Conservation (phyloP, 2,329 filamentous ascomycete species). For the Cadophora malorum region DNA sequence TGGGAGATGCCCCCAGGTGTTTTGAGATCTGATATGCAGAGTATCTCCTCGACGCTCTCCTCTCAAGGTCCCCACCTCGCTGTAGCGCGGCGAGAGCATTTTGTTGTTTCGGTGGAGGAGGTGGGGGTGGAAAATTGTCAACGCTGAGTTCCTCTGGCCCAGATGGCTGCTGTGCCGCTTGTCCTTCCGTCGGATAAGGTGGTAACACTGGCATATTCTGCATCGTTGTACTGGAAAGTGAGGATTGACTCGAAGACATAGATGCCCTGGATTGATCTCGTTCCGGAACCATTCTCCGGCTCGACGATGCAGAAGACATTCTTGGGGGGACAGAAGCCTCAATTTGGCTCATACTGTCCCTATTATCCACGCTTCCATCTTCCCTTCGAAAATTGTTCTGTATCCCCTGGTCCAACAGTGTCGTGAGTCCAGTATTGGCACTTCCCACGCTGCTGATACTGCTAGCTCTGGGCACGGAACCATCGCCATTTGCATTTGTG, state of each 20-base stretch:
- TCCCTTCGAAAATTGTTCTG: slow-evolving; percentile 39
- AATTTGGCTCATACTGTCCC: slow-evolving; percentile 36
- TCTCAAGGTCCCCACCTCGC: slow-evolving; percentile 88
- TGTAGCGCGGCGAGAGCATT: slow-evolving; percentile 92
- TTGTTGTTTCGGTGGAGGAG: slow-evolving; percentile 82
- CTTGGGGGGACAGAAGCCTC: slow-evolving; percentile 53
- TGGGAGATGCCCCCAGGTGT: slow-evolving; percentile 80
- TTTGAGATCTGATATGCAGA: slow-evolving; percentile 98
- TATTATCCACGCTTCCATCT: slow-evolving; percentile 30
- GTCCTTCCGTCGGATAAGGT: slow-evolving; percentile 70
- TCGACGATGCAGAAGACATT: slow-evolving; percentile 46
- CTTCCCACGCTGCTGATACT: slow-evolving; percentile 66
- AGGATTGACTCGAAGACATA: slow-evolving; percentile 65
- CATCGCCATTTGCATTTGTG: slow-evolving; percentile 34
- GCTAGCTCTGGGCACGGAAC: slow-evolving; percentile 50
- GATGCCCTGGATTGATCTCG: slow-evolving; percentile 60
- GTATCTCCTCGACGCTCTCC: slow-evolving; percentile 89
- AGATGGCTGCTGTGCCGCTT: slow-evolving; percentile 54
- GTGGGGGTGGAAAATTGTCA: slow-evolving; percentile 74
- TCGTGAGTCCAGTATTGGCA: slow-evolving; percentile 62
- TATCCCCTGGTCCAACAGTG: slow-evolving; percentile 62
- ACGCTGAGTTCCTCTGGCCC: slow-evolving; percentile 54
- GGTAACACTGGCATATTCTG: slow-evolving; percentile 78
- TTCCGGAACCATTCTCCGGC: slow-evolving; percentile 42
- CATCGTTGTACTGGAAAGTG: slow-evolving; percentile 75